phyloP scores from a whole-genome alignment of 2,329 filamentous ascomycete genomes.

The Neonectria neomacrospora region DNA sequence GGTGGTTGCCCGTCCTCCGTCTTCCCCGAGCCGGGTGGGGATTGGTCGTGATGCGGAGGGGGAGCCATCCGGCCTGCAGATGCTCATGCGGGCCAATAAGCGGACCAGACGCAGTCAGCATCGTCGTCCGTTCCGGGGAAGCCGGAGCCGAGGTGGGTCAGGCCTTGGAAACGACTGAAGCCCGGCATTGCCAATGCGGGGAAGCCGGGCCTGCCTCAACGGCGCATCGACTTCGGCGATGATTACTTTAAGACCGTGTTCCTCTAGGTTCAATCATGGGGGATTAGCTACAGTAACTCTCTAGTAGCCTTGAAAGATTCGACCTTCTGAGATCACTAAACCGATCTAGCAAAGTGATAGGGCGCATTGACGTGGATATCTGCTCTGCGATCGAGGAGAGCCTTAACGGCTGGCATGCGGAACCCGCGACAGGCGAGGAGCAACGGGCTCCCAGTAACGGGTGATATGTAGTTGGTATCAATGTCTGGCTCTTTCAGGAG shows the following conservation, averaged over 20 bases:
- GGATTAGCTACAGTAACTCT: too few relatives aligned
- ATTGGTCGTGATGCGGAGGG: constrained; percentile 13
- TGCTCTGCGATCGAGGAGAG: background rate
- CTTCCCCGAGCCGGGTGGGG: constrained; percentile 20
- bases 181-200: background rate
- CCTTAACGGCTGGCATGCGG: background rate
- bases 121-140: constrained; percentile 14
- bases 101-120: background rate
- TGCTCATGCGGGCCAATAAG: constrained; percentile 16
- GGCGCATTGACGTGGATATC: background rate
- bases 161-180: background rate
- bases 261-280: too few relatives aligned
- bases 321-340: too few relatives aligned
- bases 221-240: too few relatives aligned
- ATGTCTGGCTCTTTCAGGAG: background rate
- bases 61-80: constrained; percentile 5
- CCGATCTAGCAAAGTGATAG: too few relatives aligned
- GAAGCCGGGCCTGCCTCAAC: background rate
- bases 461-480: background rate
- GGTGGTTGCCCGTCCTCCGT: constrained; percentile 1
- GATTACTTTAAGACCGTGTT: too few relatives aligned
- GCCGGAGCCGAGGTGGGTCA: constrained; percentile 21
- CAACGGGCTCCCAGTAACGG: background rate
- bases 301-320: too few relatives aligned
- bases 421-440: background rate